Evolutionary conservation across 1,284 basidiomycete species (phyloP), one percentile per base, ranked within the genome.

Genomic region (Moesziomyces parantarcticus): DNA sequence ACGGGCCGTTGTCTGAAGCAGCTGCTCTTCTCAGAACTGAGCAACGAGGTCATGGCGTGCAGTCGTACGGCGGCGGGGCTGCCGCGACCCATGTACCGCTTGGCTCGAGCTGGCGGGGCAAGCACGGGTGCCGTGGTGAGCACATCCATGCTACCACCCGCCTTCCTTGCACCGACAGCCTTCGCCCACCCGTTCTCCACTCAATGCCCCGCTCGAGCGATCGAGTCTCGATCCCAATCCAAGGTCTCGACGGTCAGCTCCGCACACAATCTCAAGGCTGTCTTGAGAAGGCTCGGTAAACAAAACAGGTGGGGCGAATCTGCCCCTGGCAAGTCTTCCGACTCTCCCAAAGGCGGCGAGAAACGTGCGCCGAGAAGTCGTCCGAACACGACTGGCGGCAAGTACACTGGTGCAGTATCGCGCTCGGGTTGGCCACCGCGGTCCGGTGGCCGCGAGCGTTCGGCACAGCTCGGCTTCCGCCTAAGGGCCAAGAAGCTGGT

Each of bases 181-280:
- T 54, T 55, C 43, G 43, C 56, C n/a, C 58, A 48, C 10, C 25
- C 55, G 2, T 39, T 68, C 41, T 58, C 44, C 5, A 34, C 49
- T 8, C 51, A 47, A 14, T 36, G 51, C 40, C 3, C 46, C 34
- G 32, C 32, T 22, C 39, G 39, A 22, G 58, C 51, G 0, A 16
- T 44, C 5, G 43, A 34, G 10, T 18, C 55, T 10, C 13, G 39
- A 20, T 51, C 51, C 8, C 50, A 23, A 16, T 48, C 51, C 7
- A 54, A 58, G 39, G 41, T 10, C 9, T n/a, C 55, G 13, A 16
- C 50, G 6, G 8, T 21, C 2, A 68, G 51, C 48, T 49, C 65
- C 9, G 65, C 65, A 0, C 54, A 58, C n/a, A 62, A 68, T 20
- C 22, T 62, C 29, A 58, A 40, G 44, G 65, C 51, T 11, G 40